These are phyloP conservation scores for Xylaria sp. DNA, from an alignment of 495 filamentous ascomycete species.

Conservation along the genomic window DNA sequence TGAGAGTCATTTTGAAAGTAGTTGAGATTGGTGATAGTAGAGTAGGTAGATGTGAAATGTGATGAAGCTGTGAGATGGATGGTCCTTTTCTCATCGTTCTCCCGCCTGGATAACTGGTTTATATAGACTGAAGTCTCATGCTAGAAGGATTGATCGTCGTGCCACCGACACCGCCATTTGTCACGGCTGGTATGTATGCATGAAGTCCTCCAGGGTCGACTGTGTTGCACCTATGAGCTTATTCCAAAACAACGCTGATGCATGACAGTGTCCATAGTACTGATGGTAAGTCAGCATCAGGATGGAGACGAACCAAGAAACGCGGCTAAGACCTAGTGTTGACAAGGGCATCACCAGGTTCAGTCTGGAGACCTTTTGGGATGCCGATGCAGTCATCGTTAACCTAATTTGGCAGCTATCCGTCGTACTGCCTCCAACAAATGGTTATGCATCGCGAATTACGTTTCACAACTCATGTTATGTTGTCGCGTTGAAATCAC, in stretches of 20 bases:
- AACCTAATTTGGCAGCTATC: constrained; percentile 7
- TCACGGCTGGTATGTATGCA: constrained; percentile 20
- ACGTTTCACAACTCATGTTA: not conserved
- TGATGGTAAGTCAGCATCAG: constrained; percentile 20
- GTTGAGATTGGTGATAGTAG: not conserved
- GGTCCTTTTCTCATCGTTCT: not conserved
- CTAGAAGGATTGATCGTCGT: constrained; percentile 24
- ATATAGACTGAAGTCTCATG: constrained; percentile 20
- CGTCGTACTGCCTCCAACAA: not conserved
- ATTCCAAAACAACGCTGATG: constrained; percentile 19
- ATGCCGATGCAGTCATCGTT: constrained; percentile 7
- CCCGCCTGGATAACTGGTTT: constrained; percentile 13
- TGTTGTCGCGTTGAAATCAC: not conserved
- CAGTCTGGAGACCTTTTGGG: not conserved
- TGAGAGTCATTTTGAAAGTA: constrained; percentile 26
- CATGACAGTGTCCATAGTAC: constrained; percentile 7
- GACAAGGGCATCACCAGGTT: constrained; percentile 11
- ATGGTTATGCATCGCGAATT: not conserved
- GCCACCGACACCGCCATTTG: constrained; percentile 27
- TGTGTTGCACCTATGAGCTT: constrained; percentile 16
- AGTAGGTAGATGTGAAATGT: constrained; percentile 9
- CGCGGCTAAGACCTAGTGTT: constrained; percentile 16
- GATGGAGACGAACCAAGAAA: constrained; percentile 22
- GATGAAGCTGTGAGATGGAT: constrained; percentile 22
- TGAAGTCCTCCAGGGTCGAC: constrained; percentile 19